phyloP scores from a whole-genome alignment of 352 stramenopile genomes.

The Globisporangium polare region DNA sequence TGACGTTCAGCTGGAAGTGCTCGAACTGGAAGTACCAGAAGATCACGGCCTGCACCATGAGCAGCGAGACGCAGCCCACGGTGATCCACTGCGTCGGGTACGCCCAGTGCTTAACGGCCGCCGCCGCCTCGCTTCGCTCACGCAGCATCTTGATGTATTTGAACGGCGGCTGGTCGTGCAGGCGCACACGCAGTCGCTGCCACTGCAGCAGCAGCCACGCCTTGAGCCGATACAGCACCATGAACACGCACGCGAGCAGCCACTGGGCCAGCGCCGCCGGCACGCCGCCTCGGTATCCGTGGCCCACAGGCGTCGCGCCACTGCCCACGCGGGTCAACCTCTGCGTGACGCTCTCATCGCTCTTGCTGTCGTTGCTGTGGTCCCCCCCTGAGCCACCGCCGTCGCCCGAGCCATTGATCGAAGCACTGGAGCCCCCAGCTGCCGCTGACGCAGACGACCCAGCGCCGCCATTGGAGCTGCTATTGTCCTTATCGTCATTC shows the following conservation, averaged over 20 bases:
- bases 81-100: slow-evolving; percentile 70
- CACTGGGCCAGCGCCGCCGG: slow-evolving; percentile 15
- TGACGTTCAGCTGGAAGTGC: slow-evolving; percentile 46
- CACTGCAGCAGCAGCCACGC: slow-evolving; percentile 21
- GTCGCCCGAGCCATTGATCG: background rate
- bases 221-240: slow-evolving; percentile 20
- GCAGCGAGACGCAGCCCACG: slow-evolving; percentile 43
- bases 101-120: slow-evolving; percentile 53
- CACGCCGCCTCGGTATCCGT: slow-evolving; percentile 8
- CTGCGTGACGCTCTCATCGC: slow-evolving; percentile 3
- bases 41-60: slow-evolving; percentile 42
- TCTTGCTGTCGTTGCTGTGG: slow-evolving; percentile 1
- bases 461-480: slow-evolving; percentile 8
- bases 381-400: background rate
- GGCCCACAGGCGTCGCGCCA: background rate
- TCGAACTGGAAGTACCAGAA: slow-evolving; percentile 46
- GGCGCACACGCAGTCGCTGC: slow-evolving; percentile 26
- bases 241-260: slow-evolving; percentile 15
- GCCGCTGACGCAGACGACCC: no score
- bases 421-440: background rate
- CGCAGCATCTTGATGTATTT: slow-evolving; percentile 10
- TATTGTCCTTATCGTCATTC: slow-evolving; percentile 14
- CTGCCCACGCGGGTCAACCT: background rate
- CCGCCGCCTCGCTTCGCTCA: slow-evolving; percentile 7
- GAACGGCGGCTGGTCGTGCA: slow-evolving; percentile 18